Conservation (phyloP, 352 stramenopile genomes). For the Globisporangium canariense region DNA sequence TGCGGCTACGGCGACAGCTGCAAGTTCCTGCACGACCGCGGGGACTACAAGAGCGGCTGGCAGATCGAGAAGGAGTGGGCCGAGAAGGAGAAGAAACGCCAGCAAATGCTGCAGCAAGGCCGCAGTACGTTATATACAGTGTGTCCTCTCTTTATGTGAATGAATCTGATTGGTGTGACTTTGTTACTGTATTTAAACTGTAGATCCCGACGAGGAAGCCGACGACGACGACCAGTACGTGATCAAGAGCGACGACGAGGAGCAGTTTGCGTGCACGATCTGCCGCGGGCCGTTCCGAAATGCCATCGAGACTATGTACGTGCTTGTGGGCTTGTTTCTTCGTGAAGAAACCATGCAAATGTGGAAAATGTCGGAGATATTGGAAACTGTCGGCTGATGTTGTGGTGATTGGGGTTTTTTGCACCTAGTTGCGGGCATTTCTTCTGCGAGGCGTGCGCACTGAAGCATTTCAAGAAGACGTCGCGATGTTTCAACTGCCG, state of each 20-base stretch:
- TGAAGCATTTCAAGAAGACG: slow-evolving; percentile 82
- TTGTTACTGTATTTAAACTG: not conserved
- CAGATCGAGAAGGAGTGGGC: slow-evolving; percentile 96
- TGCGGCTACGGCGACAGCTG: slow-evolving; percentile 96
- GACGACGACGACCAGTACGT: slow-evolving; percentile 66
- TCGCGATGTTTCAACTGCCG: slow-evolving; percentile 92
- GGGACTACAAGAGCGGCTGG: slow-evolving; percentile 97
- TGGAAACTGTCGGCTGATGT: not conserved
- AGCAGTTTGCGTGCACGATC: slow-evolving; percentile 95
- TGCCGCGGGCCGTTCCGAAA: slow-evolving; percentile 92
- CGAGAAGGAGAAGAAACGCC: slow-evolving; percentile 87
- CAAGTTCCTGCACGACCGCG: slow-evolving; percentile 99
- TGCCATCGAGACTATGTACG: slow-evolving; percentile 90
- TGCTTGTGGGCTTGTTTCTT: slow-evolving; percentile 4
- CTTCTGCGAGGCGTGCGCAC: slow-evolving; percentile 93
- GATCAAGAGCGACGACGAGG: slow-evolving; percentile 59
- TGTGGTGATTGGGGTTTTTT: not conserved
- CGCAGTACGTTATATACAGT: slow-evolving; percentile 23
- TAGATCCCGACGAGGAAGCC: slow-evolving; percentile 46
- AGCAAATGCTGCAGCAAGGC: slow-evolving; percentile 66
- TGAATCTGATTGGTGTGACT: slow-evolving; percentile 1
- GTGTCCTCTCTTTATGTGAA: slow-evolving; percentile 1
- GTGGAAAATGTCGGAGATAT: not conserved
- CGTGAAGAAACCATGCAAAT: not conserved
- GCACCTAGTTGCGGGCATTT: slow-evolving; percentile 91